Evolutionary conservation across 2,329 filamentous ascomycete genomes (phyloP), one percentile per base, ranked within the genome.

Genomic region (Penicillium sclerotigenum): DNA sequence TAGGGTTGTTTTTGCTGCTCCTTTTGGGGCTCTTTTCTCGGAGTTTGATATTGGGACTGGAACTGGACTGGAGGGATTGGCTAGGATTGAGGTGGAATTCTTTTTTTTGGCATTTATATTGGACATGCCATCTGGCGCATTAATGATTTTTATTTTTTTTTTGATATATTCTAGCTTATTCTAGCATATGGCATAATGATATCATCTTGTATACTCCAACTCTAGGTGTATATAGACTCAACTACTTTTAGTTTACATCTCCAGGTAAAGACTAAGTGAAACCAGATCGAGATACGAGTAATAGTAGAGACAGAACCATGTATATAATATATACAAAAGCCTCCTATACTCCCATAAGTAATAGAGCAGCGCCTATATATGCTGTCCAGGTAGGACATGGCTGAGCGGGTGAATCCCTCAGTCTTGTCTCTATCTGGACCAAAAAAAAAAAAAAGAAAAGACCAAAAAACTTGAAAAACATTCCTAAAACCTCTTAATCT

Each of bases 131-230:
- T 38, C 26, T 53, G 50, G 42, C 50, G 26, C 40, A 33, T 18
- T 50, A 24, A 6, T 26, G 47, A 43, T 43, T 14, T 49, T 49
- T 29, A 9, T 28, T 38, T 28, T 5, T 37, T 37, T 33, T 16
- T 18, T 38, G 20, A 16, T 49, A 20, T 31, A 41, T 16, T 29
- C 8, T 31, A 47, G 43, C 33, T 16, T 31, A 41, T 16, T 29
- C 8, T 31, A 47, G 43, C 33, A 47, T 38, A 46, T 52, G 40
- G 34, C 47, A 57, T 57, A 47, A 41, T 57, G 50, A 54, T 45
- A 57, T 40, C 37, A 45, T 1, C 20, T 24, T 53, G 16, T 47
- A 18, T 38, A 33, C 13, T 52, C 10, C 20, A 24, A 14, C n/a
- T 29, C 13, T 31, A 16, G 31, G 6, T 16, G 22, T 11, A 5